A percentile compares a stretch with the other conserved stretches of the same genome.
These are phyloP conservation scores for Leccinum broughii DNA, from an alignment of 768 basidiomycete genomes.

Conservation along the genomic window DNA sequence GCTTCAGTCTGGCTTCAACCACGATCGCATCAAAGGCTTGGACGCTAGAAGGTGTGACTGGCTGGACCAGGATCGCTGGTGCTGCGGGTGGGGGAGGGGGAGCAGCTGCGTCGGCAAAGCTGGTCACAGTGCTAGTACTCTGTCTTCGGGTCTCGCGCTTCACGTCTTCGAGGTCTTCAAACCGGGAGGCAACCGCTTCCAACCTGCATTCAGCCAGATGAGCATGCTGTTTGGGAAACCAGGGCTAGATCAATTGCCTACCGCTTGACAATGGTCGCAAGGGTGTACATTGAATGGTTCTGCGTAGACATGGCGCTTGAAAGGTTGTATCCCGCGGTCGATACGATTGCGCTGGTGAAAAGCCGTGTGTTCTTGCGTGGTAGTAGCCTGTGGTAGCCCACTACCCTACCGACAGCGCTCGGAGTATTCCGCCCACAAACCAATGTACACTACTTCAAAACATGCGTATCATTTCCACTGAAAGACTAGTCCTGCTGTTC, in stretches of 20 bases:
- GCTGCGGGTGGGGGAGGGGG: slow-evolving; percentile 37
- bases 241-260: slow-evolving; percentile 32
- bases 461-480: not conserved
- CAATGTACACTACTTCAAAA: not conserved
- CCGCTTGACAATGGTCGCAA: slow-evolving; percentile 85
- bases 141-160: slow-evolving; percentile 27
- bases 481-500: slow-evolving; percentile 19
- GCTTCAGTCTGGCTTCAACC: slow-evolving; percentile 70
- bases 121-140: slow-evolving; percentile 34
- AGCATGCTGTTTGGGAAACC: slow-evolving; percentile 7
- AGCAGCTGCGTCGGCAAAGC: slow-evolving; percentile 21
- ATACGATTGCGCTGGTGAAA: not conserved
- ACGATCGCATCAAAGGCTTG: slow-evolving; percentile 73
- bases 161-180: slow-evolving; percentile 86
- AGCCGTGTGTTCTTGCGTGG: not conserved
- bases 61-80: slow-evolving; percentile 37
- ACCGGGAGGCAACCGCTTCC: slow-evolving; percentile 89
- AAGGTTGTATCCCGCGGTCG: not conserved
- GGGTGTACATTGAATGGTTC: slow-evolving; percentile 53
- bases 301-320: slow-evolving; percentile 33
- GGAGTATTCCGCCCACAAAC: slow-evolving; percentile 23
- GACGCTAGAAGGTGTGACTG: slow-evolving; percentile 57
- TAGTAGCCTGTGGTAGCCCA: not conserved
- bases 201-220: slow-evolving; percentile 48
- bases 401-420: slow-evolving; percentile 9